Percentiles rank a stretch among this genome's conserved stretches.
Evolutionary conservation across 2,329 filamentous ascomycete species (phyloP).

Genomic region (Endocalyx cinctus): DNA sequence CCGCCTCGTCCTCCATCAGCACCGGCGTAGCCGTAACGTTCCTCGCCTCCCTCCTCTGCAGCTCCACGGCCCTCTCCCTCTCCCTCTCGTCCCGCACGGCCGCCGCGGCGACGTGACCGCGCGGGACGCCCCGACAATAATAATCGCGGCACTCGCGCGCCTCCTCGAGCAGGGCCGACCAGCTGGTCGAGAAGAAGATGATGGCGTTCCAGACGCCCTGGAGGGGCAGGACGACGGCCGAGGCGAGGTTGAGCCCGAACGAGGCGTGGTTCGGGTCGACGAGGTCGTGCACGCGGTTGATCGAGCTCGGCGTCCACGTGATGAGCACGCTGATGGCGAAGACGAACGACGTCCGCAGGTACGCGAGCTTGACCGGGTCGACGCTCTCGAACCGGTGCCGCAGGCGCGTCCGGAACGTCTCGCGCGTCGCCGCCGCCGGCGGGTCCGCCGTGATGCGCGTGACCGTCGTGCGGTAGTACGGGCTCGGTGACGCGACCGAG

Average conservation of each 20-base stretch:
- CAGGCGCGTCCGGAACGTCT: slow-evolving; percentile 18
- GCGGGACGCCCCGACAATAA: slow-evolving; percentile 21
- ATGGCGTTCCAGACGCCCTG: slow-evolving; percentile 79
- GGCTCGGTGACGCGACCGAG: too few species aligned
- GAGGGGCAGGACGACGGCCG: slow-evolving; percentile 67
- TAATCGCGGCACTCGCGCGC: slow-evolving; percentile 12
- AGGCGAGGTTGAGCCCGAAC: slow-evolving; percentile 64
- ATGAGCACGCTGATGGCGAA: slow-evolving; percentile 58
- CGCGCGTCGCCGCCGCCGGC: slow-evolving; percentile 5
- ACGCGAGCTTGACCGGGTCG: slow-evolving; percentile 57
- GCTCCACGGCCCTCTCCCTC: slow-evolving; percentile 16
- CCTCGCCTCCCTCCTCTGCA: slow-evolving; percentile 13
- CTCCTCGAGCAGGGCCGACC: slow-evolving; percentile 34
- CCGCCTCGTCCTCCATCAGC: too few species aligned
- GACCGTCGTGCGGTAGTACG: slow-evolving; percentile 20
- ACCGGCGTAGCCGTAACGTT: not conserved
- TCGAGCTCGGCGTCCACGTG: slow-evolving; percentile 62
- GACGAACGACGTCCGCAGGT: slow-evolving; percentile 56
- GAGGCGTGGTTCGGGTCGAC: slow-evolving; percentile 45
- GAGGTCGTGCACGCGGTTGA: slow-evolving; percentile 70
- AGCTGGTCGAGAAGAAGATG: slow-evolving; percentile 69
- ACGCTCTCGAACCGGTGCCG: slow-evolving; percentile 32
- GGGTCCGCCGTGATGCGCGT: slow-evolving; percentile 27
- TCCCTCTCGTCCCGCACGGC: slow-evolving; percentile 25
- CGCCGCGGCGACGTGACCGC: slow-evolving; percentile 18